These are phyloP conservation scores for Mycosphaerella sp. DNA, from an alignment of 2,329 filamentous ascomycete genomes.

Conservation along the genomic window DNA sequence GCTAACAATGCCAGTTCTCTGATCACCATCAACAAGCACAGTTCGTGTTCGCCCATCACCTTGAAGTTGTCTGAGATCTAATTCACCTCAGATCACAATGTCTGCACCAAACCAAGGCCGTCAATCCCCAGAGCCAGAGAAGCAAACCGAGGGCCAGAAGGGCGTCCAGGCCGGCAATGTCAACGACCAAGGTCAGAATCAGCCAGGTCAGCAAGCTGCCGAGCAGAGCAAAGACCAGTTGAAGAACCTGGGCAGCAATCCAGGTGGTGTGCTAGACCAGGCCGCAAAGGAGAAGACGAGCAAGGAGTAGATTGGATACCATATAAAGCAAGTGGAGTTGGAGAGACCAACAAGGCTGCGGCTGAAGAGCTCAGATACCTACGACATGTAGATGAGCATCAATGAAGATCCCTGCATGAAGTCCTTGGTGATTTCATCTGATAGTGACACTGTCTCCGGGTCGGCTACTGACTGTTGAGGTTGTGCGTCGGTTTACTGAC, in stretches of 20 bases:
- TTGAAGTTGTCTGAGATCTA: background rate
- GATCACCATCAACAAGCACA: background rate
- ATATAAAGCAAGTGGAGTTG: background rate
- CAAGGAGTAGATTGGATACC: background rate
- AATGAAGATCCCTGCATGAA: background rate
- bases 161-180: conserved; percentile 45
- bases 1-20: background rate
- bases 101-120: conserved; percentile 57
- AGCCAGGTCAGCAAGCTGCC: conserved; percentile 41
- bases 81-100: conserved; percentile 45
- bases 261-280: conserved; percentile 57
- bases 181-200: conserved; percentile 40
- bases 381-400: background rate
- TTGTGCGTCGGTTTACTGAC: too few relatives aligned
- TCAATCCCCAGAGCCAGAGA: conserved; percentile 70
- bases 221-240: conserved; percentile 46
- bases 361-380: background rate
- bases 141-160: conserved; percentile 56
- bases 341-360: background rate
- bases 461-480: background rate
- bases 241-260: conserved; percentile 59
- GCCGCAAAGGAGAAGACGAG: conserved; percentile 54
- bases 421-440: background rate
- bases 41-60: too few relatives aligned
- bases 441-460: too few relatives aligned